phyloP scores from a whole-genome alignment of 257 asterid species.

The Perilla frutescens region DNA sequence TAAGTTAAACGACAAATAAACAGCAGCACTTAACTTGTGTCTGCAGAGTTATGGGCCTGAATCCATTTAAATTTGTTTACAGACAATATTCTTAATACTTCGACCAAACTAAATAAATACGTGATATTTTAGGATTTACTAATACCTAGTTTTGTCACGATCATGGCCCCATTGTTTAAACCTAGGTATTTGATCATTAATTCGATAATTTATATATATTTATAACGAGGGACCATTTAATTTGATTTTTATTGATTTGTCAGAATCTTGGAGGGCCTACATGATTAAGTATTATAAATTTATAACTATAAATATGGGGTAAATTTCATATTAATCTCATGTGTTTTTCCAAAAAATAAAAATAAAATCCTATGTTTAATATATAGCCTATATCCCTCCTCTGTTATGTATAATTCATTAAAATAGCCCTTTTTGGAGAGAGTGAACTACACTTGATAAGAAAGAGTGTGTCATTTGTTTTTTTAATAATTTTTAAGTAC shows the following conservation, averaged over 20 bases:
- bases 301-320: too few relatives aligned
- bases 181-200: slow-evolving; percentile 10
- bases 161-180: slow-evolving; percentile 15
- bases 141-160: not conserved
- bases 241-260: slow-evolving; percentile 9
- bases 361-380: too few relatives aligned
- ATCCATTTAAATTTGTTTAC: not conserved
- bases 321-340: too few relatives aligned
- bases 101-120: not conserved
- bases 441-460: too few relatives aligned
- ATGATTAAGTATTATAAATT: not conserved
- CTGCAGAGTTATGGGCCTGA: not conserved
- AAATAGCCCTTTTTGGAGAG: too few relatives aligned
- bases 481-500: too few relatives aligned
- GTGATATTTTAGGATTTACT: slow-evolving; percentile 1
- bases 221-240: slow-evolving; percentile 20
- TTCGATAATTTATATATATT: not conserved
- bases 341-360: too few relatives aligned
- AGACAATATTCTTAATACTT: slow-evolving; percentile 1
- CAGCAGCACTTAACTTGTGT: not conserved
- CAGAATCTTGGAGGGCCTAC: not conserved
- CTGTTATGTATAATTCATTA: too few relatives aligned
- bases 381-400: too few relatives aligned
- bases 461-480: too few relatives aligned
- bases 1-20: too few relatives aligned